Conservation (phyloP, 345 rosid species). For the Lenwebbia sp. region DNA sequence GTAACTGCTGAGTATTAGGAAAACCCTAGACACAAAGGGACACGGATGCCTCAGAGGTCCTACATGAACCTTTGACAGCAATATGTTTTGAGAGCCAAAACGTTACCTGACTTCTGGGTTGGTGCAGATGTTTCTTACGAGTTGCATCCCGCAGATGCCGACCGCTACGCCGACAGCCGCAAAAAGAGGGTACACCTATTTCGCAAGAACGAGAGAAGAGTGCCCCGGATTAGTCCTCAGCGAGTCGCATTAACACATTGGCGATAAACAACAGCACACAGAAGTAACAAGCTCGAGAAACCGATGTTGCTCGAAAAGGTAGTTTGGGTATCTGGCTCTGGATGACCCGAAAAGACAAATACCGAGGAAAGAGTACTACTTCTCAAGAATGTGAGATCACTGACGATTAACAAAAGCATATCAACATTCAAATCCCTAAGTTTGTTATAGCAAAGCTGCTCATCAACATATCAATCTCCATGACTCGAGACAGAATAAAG, state of each 20-base stretch:
- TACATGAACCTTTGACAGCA: neutral
- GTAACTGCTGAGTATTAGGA: neutral
- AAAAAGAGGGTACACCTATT: conserved; percentile 48
- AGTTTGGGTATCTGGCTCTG: neutral
- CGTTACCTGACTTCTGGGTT: conserved; percentile 58
- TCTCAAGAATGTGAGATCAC: neutral
- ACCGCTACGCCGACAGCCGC: conserved; percentile 47
- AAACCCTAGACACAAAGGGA: rapidly evolving
- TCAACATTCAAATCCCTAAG: neutral
- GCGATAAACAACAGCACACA: neutral
- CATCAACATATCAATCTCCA: neutral
- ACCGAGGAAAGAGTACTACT: neutral
- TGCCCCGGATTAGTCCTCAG: neutral
- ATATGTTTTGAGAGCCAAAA: neutral
- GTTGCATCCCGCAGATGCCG: conserved; percentile 47
- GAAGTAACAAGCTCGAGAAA: neutral
- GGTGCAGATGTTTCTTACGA: conserved; percentile 33
- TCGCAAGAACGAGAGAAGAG: neutral
- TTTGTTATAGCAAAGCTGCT: neutral
- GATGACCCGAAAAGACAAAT: neutral
- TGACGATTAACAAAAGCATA: neutral
- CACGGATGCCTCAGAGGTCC: neutral
- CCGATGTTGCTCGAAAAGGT: neutral
- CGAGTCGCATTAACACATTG: neutral
- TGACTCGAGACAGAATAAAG: neutral